phyloP scores from a whole-genome alignment of 108 stramenopile genomes.

The Tribonema minus region DNA sequence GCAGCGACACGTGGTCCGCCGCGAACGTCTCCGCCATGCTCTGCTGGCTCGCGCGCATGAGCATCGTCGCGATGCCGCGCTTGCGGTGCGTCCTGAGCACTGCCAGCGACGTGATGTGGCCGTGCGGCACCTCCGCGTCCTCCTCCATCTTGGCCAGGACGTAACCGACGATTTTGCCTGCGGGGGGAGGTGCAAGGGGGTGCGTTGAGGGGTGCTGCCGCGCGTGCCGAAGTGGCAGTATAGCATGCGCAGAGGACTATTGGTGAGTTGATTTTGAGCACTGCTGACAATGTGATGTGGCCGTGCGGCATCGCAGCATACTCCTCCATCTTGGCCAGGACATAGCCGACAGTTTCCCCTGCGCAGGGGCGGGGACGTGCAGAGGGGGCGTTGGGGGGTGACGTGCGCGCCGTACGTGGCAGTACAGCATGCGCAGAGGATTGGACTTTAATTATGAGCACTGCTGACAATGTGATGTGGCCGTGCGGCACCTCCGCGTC shows the following conservation, averaged over 20 bases:
- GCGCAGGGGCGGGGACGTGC: neutral
- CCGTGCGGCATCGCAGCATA: constrained; percentile 65
- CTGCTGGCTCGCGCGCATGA: constrained; percentile 60
- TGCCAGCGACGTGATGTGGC: constrained; percentile 97
- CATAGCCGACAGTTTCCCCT: constrained; percentile 90
- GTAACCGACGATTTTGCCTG: constrained; percentile 87
- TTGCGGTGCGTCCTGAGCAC: constrained; percentile 64
- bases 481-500: constrained; percentile 66
- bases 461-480: constrained; percentile 96
- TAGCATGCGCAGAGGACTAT: too few relatives aligned
- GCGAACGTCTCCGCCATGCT: constrained; percentile 89
- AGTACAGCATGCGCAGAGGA: too few relatives aligned
- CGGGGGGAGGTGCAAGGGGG: neutral
- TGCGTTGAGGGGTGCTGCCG: too few relatives aligned
- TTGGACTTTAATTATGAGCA: too few relatives aligned
- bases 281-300: constrained; percentile 96
- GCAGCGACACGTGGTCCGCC: constrained; percentile 88
- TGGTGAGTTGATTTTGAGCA: too few relatives aligned
- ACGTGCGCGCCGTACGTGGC: too few relatives aligned
- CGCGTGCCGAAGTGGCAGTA: too few relatives aligned
- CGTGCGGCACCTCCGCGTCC: constrained; percentile 61
- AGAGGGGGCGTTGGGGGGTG: too few relatives aligned
- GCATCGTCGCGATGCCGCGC: constrained; percentile 52
- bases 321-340: constrained; percentile 93
- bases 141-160: constrained; percentile 96